These are phyloP conservation scores for Balamuthia mandrillaris DNA, from an alignment of 208 protist genomes.

Conservation along the genomic window DNA sequence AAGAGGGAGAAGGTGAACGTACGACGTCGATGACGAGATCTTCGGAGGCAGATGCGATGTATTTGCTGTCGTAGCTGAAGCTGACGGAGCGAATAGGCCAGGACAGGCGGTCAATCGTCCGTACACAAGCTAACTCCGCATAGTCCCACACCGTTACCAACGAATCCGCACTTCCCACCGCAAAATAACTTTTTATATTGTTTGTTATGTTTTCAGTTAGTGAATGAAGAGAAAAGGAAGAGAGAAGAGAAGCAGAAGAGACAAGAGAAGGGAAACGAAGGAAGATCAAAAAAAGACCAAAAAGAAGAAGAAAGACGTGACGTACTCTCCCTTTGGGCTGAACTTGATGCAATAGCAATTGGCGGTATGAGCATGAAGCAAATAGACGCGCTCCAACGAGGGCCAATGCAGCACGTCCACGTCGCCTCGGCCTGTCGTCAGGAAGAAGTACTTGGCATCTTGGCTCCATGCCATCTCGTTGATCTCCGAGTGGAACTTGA, in stretches of 20 bases:
- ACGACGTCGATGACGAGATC: constrained; percentile 50
- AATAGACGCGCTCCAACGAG: background rate
- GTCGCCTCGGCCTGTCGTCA: constrained; percentile 40
- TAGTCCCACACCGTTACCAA: constrained; percentile 44
- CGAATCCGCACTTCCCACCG: constrained; percentile 52
- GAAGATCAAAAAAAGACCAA: background rate
- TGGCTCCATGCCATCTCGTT: constrained; percentile 59
- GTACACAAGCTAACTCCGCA: constrained; percentile 43
- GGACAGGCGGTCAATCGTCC: constrained; percentile 31
- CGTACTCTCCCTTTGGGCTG: constrained; percentile 8
- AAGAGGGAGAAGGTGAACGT: background rate
- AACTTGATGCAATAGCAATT: constrained; percentile 64
- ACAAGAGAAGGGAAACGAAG: background rate
- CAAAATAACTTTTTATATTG: background rate
- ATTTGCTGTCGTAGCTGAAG: constrained; percentile 47
- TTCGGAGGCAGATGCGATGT: constrained; percentile 52
- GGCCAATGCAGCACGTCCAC: constrained; percentile 45
- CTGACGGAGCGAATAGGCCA: constrained; percentile 47
- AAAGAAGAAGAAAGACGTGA: background rate
- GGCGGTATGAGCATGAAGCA: constrained; percentile 47
- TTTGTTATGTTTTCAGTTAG: background rate
- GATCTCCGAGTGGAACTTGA: constrained; percentile 40
- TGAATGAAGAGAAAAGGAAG: background rate
- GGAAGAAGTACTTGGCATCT: constrained; percentile 25
- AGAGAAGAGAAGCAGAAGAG: background rate